Evolutionary conservation across 2,329 filamentous ascomycete genomes (phyloP).

Genomic region (Botrytis byssoidea): DNA sequence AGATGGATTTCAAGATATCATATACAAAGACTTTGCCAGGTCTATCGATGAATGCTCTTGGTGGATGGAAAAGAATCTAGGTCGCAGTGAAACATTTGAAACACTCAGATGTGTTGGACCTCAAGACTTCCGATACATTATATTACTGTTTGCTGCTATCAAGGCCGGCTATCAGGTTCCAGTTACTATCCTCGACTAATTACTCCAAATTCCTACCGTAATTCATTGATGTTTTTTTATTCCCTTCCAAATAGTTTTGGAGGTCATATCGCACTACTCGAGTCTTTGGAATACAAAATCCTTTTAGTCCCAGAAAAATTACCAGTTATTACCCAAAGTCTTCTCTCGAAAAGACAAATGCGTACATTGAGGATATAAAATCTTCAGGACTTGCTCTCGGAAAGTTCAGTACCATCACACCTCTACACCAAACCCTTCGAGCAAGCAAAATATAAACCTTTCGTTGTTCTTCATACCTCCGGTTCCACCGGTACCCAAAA

Average conservation of each 20-base stretch:
- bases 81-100: not conserved
- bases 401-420: not conserved
- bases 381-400: not conserved
- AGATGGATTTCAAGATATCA: conserved; percentile 2
- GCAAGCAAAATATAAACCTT: not conserved
- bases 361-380: not conserved
- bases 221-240: not conserved
- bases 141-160: not conserved
- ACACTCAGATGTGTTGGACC: not conserved
- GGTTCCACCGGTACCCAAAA: not conserved
- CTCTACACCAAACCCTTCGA: not conserved
- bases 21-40: not conserved
- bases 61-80: not conserved
- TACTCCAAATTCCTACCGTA: not conserved
- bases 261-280: not conserved
- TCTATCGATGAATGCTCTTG: not conserved
- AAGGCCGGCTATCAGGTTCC: conserved; percentile 5
- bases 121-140: conserved; percentile 2
- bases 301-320: not conserved
- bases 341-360: not conserved
- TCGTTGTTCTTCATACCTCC: not conserved
- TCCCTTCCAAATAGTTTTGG: not conserved
- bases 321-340: not conserved
- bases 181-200: not conserved
- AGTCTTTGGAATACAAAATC: not conserved